Evolutionary conservation across 768 basidiomycete species (phyloP).

Genomic region (Agaricus blazei): DNA sequence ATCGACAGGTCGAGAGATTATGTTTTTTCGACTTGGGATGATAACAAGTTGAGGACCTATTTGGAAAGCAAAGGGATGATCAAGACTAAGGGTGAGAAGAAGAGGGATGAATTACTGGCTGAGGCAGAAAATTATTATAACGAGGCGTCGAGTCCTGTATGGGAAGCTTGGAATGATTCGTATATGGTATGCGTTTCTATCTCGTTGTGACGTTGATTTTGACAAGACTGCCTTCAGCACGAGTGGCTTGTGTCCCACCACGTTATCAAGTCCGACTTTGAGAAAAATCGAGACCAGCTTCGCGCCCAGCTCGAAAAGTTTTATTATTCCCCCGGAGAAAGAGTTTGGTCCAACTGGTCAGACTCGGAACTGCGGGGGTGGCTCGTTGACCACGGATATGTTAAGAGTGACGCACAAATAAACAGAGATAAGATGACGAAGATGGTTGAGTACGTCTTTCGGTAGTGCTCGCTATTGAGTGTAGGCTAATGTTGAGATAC

Average conservation of each 20-base stretch:
- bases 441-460: conserved; percentile 51
- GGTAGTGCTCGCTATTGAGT: neutral
- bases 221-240: conserved; percentile 35
- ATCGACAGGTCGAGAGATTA: conserved; percentile 82
- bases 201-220: neutral
- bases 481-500: neutral
- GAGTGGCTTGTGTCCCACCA: conserved; percentile 82
- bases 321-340: conserved; percentile 58
- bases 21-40: conserved; percentile 86
- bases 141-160: conserved; percentile 56
- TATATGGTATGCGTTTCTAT: conserved; percentile 55
- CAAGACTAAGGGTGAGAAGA: conserved; percentile 54
- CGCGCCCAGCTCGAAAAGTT: conserved; percentile 68
- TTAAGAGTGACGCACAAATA: conserved; percentile 67
- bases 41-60: conserved; percentile 65
- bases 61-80: conserved; percentile 72
- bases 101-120: conserved; percentile 59
- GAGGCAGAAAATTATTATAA: conserved; percentile 70
- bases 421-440: conserved; percentile 74
- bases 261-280: conserved; percentile 49
- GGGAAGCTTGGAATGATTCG: conserved; percentile 83
- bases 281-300: conserved; percentile 60
- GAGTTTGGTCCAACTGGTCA: conserved; percentile 65
- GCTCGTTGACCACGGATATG: conserved; percentile 68
- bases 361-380: conserved; percentile 74